These are phyloP conservation scores for Naganishia albida DNA, from an alignment of 1,284 basidiomycete species.

Conservation along the genomic window DNA sequence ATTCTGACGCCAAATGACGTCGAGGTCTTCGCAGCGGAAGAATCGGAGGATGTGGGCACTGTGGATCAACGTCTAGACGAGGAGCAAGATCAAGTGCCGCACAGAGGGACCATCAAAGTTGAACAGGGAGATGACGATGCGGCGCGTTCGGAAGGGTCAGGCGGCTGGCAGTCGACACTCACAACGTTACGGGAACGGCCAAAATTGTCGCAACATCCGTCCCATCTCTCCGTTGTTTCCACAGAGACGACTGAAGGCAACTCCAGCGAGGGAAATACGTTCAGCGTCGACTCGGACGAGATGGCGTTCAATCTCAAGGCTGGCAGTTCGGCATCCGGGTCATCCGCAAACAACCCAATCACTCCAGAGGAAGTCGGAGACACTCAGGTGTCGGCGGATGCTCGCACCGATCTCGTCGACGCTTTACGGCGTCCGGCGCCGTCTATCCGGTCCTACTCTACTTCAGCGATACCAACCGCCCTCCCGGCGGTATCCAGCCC, in stretches of 20 bases:
- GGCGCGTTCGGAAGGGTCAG: not conserved
- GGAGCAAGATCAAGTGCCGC: too few species aligned
- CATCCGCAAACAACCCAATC: too few species aligned
- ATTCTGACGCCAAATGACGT: too few species aligned
- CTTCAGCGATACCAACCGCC: not conserved
- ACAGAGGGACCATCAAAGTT: too few species aligned
- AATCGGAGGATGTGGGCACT: not conserved
- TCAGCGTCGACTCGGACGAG: slow-evolving; percentile 23
- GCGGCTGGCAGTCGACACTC: not conserved
- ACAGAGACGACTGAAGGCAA: slow-evolving; percentile 15
- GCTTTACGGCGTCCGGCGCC: not conserved
- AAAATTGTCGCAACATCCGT: not conserved
- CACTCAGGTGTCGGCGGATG: not conserved
- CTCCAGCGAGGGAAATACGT: slow-evolving; percentile 18
- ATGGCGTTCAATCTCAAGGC: not conserved
- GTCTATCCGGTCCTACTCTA: not conserved
- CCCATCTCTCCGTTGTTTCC: slow-evolving; percentile 8
- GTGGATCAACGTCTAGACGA: not conserved
- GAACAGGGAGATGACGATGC: not conserved
- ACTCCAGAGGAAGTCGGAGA: too few species aligned
- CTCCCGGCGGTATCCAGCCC: not conserved
- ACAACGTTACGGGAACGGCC: not conserved
- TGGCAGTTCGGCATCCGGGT: too few species aligned
- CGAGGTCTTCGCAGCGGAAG: not conserved
- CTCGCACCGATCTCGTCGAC: not conserved